Evolutionary conservation across 192 early-diverging fungal genomes (phyloP).

Genomic region (Radiomyces spectabilis): DNA sequence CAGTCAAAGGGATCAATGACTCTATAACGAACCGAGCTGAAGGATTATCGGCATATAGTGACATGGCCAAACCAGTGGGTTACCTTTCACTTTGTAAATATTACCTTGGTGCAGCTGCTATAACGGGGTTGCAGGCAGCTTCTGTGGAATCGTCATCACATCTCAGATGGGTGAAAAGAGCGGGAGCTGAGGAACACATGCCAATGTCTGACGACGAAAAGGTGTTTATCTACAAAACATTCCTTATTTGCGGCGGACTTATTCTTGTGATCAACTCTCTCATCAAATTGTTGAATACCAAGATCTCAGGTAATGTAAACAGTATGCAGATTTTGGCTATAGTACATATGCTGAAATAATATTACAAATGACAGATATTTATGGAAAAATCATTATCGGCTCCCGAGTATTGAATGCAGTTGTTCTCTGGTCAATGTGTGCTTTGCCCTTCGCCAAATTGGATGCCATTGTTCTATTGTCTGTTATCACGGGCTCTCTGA

Average conservation of each 20-base stretch:
- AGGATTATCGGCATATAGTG: too few relatives aligned
- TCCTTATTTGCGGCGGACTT: slow-evolving; percentile 23
- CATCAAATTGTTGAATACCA: slow-evolving; percentile 28
- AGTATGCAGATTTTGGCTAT: not conserved
- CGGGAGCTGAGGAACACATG: not conserved
- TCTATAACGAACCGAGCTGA: too few relatives aligned
- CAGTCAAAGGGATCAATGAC: too few relatives aligned
- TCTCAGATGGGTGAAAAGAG: not conserved
- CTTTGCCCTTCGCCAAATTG: slow-evolving; percentile 21
- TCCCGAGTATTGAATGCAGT: slow-evolving; percentile 16
- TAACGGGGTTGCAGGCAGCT: too few relatives aligned
- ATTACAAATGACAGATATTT: too few relatives aligned
- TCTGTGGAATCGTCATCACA: not conserved
- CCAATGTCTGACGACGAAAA: slow-evolving; percentile 13
- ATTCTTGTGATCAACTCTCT: slow-evolving; percentile 23
- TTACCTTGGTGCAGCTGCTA: not conserved
- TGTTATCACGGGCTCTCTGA: slow-evolving; percentile 18
- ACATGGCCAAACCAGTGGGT: too few relatives aligned
- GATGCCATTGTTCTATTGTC: slow-evolving; percentile 17
- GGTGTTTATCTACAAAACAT: slow-evolving; percentile 29
- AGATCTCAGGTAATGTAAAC: slow-evolving; percentile 16
- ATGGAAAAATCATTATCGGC: slow-evolving; percentile 24
- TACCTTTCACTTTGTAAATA: not conserved
- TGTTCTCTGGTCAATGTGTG: slow-evolving; percentile 25
- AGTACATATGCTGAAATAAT: too few relatives aligned